Evolutionary conservation across 2,329 filamentous ascomycete species (phyloP).

Genomic region (Byssoonygena ceratinophila): DNA sequence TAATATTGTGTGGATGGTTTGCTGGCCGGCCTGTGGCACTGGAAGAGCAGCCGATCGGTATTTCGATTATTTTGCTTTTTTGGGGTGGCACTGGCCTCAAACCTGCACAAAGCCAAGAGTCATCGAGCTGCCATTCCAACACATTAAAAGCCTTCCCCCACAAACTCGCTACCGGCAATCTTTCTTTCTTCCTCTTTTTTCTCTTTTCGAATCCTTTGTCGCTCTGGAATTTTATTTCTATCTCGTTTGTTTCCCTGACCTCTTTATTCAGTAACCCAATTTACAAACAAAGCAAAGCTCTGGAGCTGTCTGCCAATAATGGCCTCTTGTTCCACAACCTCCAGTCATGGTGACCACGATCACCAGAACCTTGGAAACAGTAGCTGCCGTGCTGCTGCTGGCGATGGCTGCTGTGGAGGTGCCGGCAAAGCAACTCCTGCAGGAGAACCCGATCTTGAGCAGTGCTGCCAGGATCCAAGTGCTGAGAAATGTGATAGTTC

Average conservation of each 20-base stretch:
- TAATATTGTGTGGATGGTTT: not conserved
- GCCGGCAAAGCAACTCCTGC: not conserved
- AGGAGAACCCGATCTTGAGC: not conserved
- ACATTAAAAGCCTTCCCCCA: not conserved
- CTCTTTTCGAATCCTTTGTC: not conserved
- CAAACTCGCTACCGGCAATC: not conserved
- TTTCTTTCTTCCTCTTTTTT: not conserved
- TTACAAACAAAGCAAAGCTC: not conserved
- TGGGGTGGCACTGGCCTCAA: not conserved
- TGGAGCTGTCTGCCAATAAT: conserved; percentile 30
- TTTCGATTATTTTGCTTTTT: not conserved
- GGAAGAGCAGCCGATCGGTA: not conserved
- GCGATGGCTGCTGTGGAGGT: not conserved
- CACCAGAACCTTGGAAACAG: not conserved
- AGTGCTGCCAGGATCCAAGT: conserved; percentile 3
- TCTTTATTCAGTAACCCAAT: not conserved
- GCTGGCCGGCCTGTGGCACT: not conserved
- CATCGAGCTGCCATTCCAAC: not conserved
- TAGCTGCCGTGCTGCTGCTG: not conserved
- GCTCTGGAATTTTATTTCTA: not conserved
- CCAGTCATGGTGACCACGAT: not conserved
- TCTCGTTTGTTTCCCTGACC: not conserved
- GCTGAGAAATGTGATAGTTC: conserved; percentile 9
- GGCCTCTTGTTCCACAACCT: conserved; percentile 69
- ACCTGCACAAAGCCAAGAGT: not conserved